Base-by-base conservation (phyloP, 768 basidiomycete species). In the Tylopilus vinaceipallidus region DNA sequence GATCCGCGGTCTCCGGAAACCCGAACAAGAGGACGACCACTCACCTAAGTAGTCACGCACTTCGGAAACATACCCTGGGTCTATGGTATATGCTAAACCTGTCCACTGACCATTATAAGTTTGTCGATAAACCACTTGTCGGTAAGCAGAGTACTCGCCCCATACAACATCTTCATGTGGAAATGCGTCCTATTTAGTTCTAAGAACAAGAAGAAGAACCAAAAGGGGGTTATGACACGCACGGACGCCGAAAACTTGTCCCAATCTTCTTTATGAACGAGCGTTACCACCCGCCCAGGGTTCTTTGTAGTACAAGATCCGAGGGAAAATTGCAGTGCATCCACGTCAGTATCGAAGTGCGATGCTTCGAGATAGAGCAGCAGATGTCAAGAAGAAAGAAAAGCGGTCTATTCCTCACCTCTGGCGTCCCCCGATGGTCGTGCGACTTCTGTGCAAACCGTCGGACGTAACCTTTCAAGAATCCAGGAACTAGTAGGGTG, bases 361-460 rank as follows among this genome's bases (percentile, higher is more conserved):
- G 27, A 29, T 9, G 11, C 11, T 36, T 32, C 30, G 26, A 16
- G 29, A 29, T 26, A 17, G 16, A 17, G 19, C n/a, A 10, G n/a
- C n/a, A 3, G 30, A 39, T 19, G 30, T 20, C 13, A 20, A 27
- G 7, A 17, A 7, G 17, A 38, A 4, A 5, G 2, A 20, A 9
- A n/a, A 3, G 39, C 29, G 2, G 11, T 2, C 2, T 2, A 7
- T 27, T 6, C 48, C 68, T 45, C 33, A 88, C 86, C 73, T 92
- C 86, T 3, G 84, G 88, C 0, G 92, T 95, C 17, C 94, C 94
- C 11, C 94, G 79, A 68, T 98, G 94, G 62, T 98, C 94, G 64
- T 92, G 89, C 48, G 91, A 95, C 62, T 82, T 80, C 69, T 95
- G 92, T 0, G 93, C 91, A 60, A 97, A 97, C 23, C 94, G 75